Evolutionary conservation across 805 yeast genomes (phyloP).

Genomic region (Barnettozyma pratensis): DNA sequence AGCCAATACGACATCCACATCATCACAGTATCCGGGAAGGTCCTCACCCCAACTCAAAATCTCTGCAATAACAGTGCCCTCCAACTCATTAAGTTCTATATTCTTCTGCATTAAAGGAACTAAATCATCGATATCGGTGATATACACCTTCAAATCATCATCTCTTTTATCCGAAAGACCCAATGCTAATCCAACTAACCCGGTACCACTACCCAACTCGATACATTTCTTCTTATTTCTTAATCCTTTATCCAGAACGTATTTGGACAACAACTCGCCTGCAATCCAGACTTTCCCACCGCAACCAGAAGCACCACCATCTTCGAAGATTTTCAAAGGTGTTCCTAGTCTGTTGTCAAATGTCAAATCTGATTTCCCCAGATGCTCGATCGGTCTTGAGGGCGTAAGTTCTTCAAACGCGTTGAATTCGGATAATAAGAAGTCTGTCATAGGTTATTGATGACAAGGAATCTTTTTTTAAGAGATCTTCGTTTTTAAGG

Average conservation of each 20-base stretch:
- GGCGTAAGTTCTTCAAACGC: constrained; percentile 30
- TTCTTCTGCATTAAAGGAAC: constrained; percentile 44
- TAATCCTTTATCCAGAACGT: constrained; percentile 28
- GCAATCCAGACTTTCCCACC: constrained; percentile 65
- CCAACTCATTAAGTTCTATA: constrained; percentile 35
- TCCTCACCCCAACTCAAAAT: constrained; percentile 41
- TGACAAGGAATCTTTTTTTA: not conserved
- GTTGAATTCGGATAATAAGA: constrained; percentile 7
- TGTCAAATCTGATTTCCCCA: constrained; percentile 34
- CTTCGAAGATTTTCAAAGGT: constrained; percentile 38
- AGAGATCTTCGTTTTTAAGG: too few relatives aligned
- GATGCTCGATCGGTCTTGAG: constrained; percentile 28
- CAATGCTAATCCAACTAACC: constrained; percentile 42
- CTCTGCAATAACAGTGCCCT: constrained; percentile 33
- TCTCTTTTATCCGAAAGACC: constrained; percentile 22
- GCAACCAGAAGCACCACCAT: constrained; percentile 56
- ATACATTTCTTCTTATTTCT: constrained; percentile 29
- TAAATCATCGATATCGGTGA: constrained; percentile 46
- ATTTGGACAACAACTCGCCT: constrained; percentile 48
- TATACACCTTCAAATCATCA: constrained; percentile 31
- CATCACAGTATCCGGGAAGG: constrained; percentile 30
- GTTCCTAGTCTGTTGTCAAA: constrained; percentile 33
- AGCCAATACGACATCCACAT: constrained; percentile 44
- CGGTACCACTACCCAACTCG: constrained; percentile 58
- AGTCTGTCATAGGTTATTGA: constrained; percentile 1